Evolutionary conservation across 2,329 filamentous ascomycete genomes (phyloP), one percentile per base, ranked within the genome.

Genomic region (Setomelanomma holmii): DNA sequence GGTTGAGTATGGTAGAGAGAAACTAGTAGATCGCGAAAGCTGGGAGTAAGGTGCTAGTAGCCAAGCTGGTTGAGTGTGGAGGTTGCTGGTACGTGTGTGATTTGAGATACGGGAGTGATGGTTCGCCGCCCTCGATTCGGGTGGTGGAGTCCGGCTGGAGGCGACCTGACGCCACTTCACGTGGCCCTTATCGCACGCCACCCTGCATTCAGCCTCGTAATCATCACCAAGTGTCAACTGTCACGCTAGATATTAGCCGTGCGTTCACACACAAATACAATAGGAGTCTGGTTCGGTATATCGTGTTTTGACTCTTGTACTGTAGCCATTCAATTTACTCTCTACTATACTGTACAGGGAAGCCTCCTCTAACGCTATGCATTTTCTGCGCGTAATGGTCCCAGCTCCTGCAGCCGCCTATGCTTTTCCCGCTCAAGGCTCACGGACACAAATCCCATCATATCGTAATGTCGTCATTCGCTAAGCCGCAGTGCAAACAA

Each of bases 91-190:
- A 17, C 5, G 45, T 39, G 34, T 46, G 41, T 56, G 47, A 14
- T 53, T 49, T 39, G 51, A 44, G 43, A 49, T 48, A 54, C 57
- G 24, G 44, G 22, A 39, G 23, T 40, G 35, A 27, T 24, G 21
- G 21, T 20, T 19, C 17, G 22, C 44, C 34, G 22, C 35, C 24
- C 35, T 14, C 35, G n/a, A 41, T 41, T n/a, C 33, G 44, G 17
- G 14, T 33, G 35, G 34, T 20, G 24, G 34, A 10, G 36, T 34
- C 45, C 45, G 45, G 21, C 22, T n/a, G n/a, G n/a, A n/a, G n/a
- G n/a, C n/a, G n/a, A n/a, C n/a, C n/a, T n/a, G n/a, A 40, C 45
- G 36, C 45, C 36, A 47, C 45, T 21, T 41, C 45, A 47, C 45
- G 45, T 47, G 45, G 42, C 23, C 23, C 20, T 16, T 17, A 40